Base-by-base conservation (phyloP, 108 stramenopile species). In the Pseudonitzschia pungens region DNA sequence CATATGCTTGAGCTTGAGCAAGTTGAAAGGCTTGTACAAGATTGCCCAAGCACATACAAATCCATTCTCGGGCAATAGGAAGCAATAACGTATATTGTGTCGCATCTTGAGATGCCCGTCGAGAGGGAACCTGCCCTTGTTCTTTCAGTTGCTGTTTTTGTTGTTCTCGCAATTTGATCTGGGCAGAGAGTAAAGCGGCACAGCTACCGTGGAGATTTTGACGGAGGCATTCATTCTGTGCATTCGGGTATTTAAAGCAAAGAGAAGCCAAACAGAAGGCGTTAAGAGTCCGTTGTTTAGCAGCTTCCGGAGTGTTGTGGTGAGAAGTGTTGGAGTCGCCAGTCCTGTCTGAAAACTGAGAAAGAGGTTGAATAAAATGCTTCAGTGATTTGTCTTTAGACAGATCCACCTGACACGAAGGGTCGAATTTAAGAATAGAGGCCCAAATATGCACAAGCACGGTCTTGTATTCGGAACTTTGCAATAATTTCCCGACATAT, bases 381-480 rank as follows among this genome's bases (percentile, higher is more conserved):
- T 77, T 60, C 55, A 94, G 68, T 1, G 94, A 92, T 20, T 86
- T 82, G 67, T 98, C 96, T 70, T 95, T 90, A 31, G 97, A 92
- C 36, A 99, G 78, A 71, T 99, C 97, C 15, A 84, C 87, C 60
- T 94, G 89, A 69, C 94, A 96, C 26, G 92, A 92, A 9, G 84
- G 77, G 72, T 99, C 99, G 65, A 98, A 98, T 10, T 79, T 77
- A 8, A 99, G 63, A 31, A 99, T 96, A 42, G 82, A 85, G 7
- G 97, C 91, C 99, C 99, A 99, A 67, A 98, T 98, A 59, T 87
- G 89, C 14, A 98, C 87, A 40, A 99, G 73, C 2, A 96, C 83
- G 57, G 89, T 95, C 45, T 94, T 95, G 62, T 96, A 93, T 63
- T 98, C 96, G 12, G 96, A 90, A 65, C 86, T 87, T 77, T 96